These are phyloP conservation scores for Omphalotus guepiniiformis DNA, from an alignment of 768 basidiomycete species.

Conservation along the genomic window DNA sequence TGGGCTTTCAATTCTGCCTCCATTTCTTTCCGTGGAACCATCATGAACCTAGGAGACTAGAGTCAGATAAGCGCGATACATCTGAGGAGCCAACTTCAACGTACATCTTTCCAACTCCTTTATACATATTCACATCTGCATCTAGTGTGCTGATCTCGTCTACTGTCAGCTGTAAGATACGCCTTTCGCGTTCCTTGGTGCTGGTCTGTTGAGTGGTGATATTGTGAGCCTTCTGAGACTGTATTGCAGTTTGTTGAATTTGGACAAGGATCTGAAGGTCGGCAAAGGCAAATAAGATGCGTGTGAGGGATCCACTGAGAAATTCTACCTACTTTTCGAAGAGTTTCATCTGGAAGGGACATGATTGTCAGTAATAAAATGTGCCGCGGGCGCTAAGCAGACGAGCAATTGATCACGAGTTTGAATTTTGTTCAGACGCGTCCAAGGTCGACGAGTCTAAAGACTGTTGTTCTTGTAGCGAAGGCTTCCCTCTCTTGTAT, in stretches of 20 bases:
- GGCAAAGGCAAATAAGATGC: too few species aligned
- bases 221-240: conserved; percentile 76
- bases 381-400: too few species aligned
- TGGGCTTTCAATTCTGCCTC: conserved; percentile 68
- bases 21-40: conserved; percentile 77
- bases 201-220: conserved; percentile 70
- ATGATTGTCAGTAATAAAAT: too few species aligned
- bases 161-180: conserved; percentile 86
- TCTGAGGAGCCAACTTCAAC: background rate
- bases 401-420: too few species aligned
- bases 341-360: conserved; percentile 75
- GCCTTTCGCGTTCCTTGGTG: conserved; percentile 83
- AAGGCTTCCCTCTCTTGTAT: too few species aligned
- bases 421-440: too few species aligned
- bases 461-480: too few species aligned
- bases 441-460: too few species aligned
- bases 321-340: conserved; percentile 57
- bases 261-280: conserved; percentile 89
- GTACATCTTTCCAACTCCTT: conserved; percentile 95
- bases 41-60: conserved; percentile 70
- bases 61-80: background rate
- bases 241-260: conserved; percentile 87
- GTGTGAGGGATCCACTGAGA: too few species aligned
- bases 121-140: conserved; percentile 80
- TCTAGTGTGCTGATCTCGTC: conserved; percentile 72